A percentile compares a stretch with the other conserved stretches of the same genome.
Evolutionary conservation across 1,284 basidiomycete species (phyloP).

Genomic region (Gymnopus androsaceus): DNA sequence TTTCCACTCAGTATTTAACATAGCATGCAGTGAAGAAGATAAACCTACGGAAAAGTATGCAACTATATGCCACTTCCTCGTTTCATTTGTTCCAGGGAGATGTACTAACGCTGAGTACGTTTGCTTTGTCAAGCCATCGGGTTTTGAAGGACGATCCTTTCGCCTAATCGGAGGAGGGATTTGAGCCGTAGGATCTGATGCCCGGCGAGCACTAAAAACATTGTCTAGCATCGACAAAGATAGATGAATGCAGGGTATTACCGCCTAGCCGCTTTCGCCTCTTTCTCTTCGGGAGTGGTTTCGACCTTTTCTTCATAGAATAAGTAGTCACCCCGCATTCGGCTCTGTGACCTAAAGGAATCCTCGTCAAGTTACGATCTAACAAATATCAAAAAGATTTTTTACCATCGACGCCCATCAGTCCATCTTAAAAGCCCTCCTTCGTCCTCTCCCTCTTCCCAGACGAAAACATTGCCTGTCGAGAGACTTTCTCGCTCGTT

Average conservation of each 20-base stretch:
- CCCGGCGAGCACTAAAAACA: constrained; percentile 54
- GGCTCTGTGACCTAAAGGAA: constrained; percentile 69
- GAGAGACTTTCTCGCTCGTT: constrained; percentile 66
- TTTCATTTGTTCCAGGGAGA: constrained; percentile 53
- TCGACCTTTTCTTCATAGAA: constrained; percentile 81
- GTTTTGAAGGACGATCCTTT: constrained; percentile 72
- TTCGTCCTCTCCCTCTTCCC: constrained; percentile 81
- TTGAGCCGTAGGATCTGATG: constrained; percentile 58
- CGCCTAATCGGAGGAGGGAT: constrained; percentile 60
- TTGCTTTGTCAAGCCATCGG: constrained; percentile 76
- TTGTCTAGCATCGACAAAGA: constrained; percentile 4
- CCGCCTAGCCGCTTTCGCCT: constrained; percentile 73
- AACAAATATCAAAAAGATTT: too few relatives aligned
- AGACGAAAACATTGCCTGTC: constrained; percentile 78
- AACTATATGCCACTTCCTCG: constrained; percentile 77
- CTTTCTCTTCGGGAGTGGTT: constrained; percentile 71
- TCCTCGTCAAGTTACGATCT: background rate
- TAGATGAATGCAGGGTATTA: constrained; percentile 25
- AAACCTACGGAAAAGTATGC: constrained; percentile 71
- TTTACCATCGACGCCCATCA: constrained; percentile 71
- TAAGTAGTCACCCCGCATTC: constrained; percentile 78
- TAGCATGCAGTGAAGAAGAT: constrained; percentile 7
- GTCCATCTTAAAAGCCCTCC: constrained; percentile 77
- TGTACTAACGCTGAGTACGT: constrained; percentile 75
- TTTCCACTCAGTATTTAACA: constrained; percentile 14